Conservation (phyloP, 495 filamentous ascomycete species). For the Aspergillus bertholletiae region DNA sequence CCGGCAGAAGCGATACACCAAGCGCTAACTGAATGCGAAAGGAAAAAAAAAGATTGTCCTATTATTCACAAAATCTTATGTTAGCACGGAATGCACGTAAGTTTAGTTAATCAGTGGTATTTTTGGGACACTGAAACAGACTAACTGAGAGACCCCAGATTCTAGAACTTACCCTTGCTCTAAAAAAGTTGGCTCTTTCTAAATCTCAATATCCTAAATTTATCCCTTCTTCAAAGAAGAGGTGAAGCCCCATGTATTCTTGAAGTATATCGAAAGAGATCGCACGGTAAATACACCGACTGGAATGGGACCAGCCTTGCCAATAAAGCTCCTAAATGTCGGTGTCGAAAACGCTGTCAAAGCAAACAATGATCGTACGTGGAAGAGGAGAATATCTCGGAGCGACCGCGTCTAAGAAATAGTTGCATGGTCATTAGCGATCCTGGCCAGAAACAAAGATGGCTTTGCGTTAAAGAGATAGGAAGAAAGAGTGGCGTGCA, state of each 20-base stretch:
- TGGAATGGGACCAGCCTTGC: slow-evolving; percentile 25
- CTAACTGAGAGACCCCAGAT: slow-evolving; percentile 3
- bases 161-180: slow-evolving; percentile 6
- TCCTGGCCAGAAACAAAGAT: slow-evolving; percentile 3
- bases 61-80: neutral
- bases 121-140: neutral
- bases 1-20: slow-evolving; percentile 1
- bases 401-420: slow-evolving; percentile 9
- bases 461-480: neutral
- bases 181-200: neutral
- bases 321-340: slow-evolving; percentile 12
- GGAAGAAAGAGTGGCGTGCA: slow-evolving; percentile 1
- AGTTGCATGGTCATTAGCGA: slow-evolving; percentile 14
- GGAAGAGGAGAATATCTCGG: slow-evolving; percentile 2
- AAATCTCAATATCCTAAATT: slow-evolving; percentile 1
- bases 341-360: slow-evolving; percentile 4
- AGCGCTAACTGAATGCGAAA: neutral
- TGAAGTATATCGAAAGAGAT: neutral
- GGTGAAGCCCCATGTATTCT: neutral
- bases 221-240: neutral
- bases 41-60: neutral
- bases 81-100: neutral
- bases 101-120: neutral
- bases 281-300: slow-evolving; percentile 6
- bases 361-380: neutral